These are phyloP conservation scores for Hypoxylon rickii DNA, from an alignment of 495 filamentous ascomycete species.

Conservation along the genomic window DNA sequence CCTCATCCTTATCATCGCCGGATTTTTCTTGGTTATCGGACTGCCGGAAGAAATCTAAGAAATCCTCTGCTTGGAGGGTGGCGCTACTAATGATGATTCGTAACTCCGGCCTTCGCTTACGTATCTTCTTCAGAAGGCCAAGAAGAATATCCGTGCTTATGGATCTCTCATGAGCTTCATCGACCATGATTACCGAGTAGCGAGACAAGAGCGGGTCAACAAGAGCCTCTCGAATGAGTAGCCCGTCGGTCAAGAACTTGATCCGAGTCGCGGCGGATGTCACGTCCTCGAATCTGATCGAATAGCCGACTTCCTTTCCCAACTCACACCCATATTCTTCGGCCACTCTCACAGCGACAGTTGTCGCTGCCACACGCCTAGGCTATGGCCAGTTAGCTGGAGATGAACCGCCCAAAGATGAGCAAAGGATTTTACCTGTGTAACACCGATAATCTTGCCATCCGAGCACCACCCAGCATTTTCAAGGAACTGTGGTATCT, in stretches of 20 bases:
- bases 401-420: no score
- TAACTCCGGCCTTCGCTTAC: slow-evolving; percentile 78
- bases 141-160: slow-evolving; percentile 93
- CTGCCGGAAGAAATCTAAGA: slow-evolving; percentile 76
- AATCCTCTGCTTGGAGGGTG: slow-evolving; percentile 89
- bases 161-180: slow-evolving; percentile 96
- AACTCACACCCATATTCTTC: slow-evolving; percentile 90
- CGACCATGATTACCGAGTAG: slow-evolving; percentile 98
- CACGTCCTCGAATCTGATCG: slow-evolving; percentile 93
- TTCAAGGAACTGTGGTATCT: slow-evolving; percentile 85
- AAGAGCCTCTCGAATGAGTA: slow-evolving; percentile 90
- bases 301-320: slow-evolving; percentile 95
- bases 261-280: slow-evolving; percentile 88
- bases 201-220: slow-evolving; percentile 90
- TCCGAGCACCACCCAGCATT: slow-evolving; percentile 88
- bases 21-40: slow-evolving; percentile 50
- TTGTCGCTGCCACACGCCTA: slow-evolving; percentile 88
- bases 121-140: slow-evolving; percentile 92
- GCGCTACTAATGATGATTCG: slow-evolving; percentile 93
- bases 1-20: slow-evolving; percentile 42
- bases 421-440: slow-evolving; percentile 84
- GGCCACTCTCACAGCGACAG: slow-evolving; percentile 87
- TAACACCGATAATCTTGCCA: slow-evolving; percentile 81
- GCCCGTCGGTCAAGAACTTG: slow-evolving; percentile 95
- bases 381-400: slow-evolving; percentile 63